phyloP scores from a whole-genome alignment of 2,329 filamentous ascomycete species.

The Aspergillus pseudoglaucus region DNA sequence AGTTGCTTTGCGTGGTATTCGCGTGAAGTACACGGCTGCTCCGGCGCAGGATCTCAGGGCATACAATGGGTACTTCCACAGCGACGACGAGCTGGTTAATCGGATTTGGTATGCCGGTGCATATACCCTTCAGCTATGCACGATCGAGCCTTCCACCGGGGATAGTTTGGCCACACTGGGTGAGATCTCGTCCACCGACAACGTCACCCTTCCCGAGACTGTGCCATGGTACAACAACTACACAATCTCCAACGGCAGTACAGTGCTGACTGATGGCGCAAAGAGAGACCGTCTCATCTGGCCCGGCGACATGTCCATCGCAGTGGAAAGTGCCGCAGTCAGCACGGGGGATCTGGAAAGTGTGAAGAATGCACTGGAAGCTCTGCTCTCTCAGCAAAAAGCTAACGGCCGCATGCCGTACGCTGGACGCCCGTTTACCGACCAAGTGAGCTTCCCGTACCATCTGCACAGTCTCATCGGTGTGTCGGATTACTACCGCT shows the following conservation, averaged over 20 bases:
- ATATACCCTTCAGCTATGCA: slow-evolving; percentile 39
- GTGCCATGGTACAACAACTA: slow-evolving; percentile 27
- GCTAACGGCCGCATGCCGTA: slow-evolving; percentile 45
- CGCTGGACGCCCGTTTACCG: slow-evolving; percentile 41
- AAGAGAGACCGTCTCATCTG: slow-evolving; percentile 46
- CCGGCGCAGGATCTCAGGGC: slow-evolving; percentile 35
- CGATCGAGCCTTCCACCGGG: slow-evolving; percentile 23
- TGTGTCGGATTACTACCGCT: slow-evolving; percentile 40
- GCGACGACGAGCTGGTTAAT: slow-evolving; percentile 46
- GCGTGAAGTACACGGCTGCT: slow-evolving; percentile 39
- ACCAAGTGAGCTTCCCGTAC: slow-evolving; percentile 47
- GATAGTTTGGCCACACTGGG: slow-evolving; percentile 10
- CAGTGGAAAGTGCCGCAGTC: slow-evolving; percentile 49
- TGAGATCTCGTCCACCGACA: slow-evolving; percentile 1
- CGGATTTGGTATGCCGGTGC: slow-evolving; percentile 52
- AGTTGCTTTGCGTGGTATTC: slow-evolving; percentile 30
- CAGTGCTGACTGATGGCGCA: slow-evolving; percentile 34
- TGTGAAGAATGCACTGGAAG: slow-evolving; percentile 45
- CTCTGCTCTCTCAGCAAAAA: slow-evolving; percentile 43
- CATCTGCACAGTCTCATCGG: slow-evolving; percentile 47
- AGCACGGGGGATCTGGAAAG: slow-evolving; percentile 49
- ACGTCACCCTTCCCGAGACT: slow-evolving; percentile 10
- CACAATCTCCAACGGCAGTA: slow-evolving; percentile 23
- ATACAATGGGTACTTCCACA: slow-evolving; percentile 49
- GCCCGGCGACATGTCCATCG: slow-evolving; percentile 57